Conservation (phyloP, 1,139 yeast species). For the Yamadazyma oceani region DNA sequence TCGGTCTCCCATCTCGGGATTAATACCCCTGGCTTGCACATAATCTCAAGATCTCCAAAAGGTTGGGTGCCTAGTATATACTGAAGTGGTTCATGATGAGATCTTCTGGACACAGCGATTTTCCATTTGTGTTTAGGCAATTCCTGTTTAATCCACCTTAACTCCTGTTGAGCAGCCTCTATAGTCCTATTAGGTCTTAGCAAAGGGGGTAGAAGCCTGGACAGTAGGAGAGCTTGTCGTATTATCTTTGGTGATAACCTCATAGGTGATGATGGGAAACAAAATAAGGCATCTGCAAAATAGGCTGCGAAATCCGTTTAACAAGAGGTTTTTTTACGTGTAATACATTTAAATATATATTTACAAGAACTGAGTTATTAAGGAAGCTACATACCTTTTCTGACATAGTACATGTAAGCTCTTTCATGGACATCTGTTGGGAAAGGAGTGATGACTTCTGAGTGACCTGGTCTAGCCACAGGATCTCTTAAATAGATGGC, state of each 20-base stretch:
- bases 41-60: constrained; percentile 66
- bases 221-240: constrained; percentile 26
- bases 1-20: constrained; percentile 97
- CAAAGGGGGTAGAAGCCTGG: constrained; percentile 31
- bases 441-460: constrained; percentile 93
- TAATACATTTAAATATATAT: constrained; percentile 3
- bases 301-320: too few relatives aligned
- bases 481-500: constrained; percentile 96
- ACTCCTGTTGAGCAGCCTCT: constrained; percentile 34
- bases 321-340: not conserved
- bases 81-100: constrained; percentile 66
- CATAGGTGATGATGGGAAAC: constrained; percentile 6
- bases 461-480: constrained; percentile 94
- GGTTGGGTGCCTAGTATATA: constrained; percentile 86
- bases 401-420: constrained; percentile 91
- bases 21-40: constrained; percentile 64
- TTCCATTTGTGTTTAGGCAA: constrained; percentile 37
- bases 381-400: constrained; percentile 68
- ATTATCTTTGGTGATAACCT: constrained; percentile 30
- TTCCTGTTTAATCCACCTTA: constrained; percentile 43
- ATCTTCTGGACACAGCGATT: constrained; percentile 38
- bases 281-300: too few relatives aligned
- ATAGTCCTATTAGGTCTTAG: constrained; percentile 31
- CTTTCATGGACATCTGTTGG: constrained; percentile 83
- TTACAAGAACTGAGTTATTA: constrained; percentile 18